Base-by-base conservation (phyloP, 2,329 filamentous ascomycete genomes). In the Hypoxylon sp. region DNA sequence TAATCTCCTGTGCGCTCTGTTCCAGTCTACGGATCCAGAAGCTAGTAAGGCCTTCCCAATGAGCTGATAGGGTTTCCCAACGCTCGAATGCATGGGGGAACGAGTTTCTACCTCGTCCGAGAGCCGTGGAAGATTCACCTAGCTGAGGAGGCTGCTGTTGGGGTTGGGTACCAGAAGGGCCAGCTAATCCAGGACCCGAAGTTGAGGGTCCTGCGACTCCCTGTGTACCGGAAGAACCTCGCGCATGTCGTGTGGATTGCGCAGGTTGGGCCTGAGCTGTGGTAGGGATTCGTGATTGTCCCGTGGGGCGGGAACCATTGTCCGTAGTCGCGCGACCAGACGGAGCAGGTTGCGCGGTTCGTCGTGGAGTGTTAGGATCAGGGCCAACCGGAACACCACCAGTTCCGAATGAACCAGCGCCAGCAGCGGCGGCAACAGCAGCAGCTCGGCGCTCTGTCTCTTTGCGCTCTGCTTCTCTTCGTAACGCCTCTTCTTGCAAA, bases 81-180 rank as follows among this genome's bases (percentile, higher is more conserved):
- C 96, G 88, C 80, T 99, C 95, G 76, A 99, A 99, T 0, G 96
- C 96, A 80, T 98, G 96, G 0, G 96, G 96, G 72, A 99, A 98
- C 0, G 91, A 90, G 51, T 92, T 93, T 63, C 90, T 84, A 57
- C 86, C 72, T 65, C 75, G 72, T 58, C 72, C 72, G 31, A 72
- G 63, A 42, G 74, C 71, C 5, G 73, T 70, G 24, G 75, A 69
- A 50, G 71, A 80, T 56, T 86, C 80, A 57, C 73, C 74, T 14
- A 79, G 74, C 29, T 64, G 67, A 24, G 67, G 61, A 11, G 60
- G 62, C 13, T 39, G 52, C 19, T 48, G 65, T 39, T 78, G 72
- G 8, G 72, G 68, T 51, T 78, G 76, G 5, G 75, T 72, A 11
- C 74, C 71, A 9, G 80, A 78, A 26, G 79, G 56, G 26, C 81